Evolutionary conservation across 805 yeast species (phyloP), one percentile per base, ranked within the genome.

Genomic region (Maudiozyma turicensis): DNA sequence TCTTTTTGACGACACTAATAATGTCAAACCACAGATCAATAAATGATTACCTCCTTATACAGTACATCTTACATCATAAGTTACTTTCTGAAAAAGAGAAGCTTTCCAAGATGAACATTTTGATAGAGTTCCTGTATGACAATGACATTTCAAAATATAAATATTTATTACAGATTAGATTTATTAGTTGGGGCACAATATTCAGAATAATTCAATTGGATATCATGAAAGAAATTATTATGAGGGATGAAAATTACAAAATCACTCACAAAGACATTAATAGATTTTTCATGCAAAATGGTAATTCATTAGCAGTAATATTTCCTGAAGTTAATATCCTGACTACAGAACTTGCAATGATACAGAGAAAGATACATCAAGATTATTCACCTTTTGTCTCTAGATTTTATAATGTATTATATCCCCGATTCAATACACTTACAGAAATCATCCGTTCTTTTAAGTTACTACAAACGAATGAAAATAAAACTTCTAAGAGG

Each of bases 251-350:
- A 54, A 86, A 86, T 57, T 80, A 86, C 84, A 77, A 55, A 9
- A 43, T 54, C 53, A 6, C 54, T 53, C 8, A 48, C 46, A 13
- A 57, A 74, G 53, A 60, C 80, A 34, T 55, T 11, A n/a, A 10
- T 5, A 28, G 41, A 14, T 14, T 31, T 7, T 20, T 43, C 4
- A 76, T 75, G 39, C 30, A 34, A 13, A 71, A 40, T 60, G 67
- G 58, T 34, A 58, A 54, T 30, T 75, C 77, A 54, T 81, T 95
- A 86, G 56, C 88, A 0, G 80, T 82, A 0, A 54, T 86, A 8
- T 89, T 89, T 55, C 97, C 97, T 0, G 97, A 90, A 64, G 96
- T 86, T 5, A 85, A 84, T 58, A 77, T 84, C 7, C 76, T 78
- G 63, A 76, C 81, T 0, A 69, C 74, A 9, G 74, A 74, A 37